Conservation (phyloP, 2,329 filamentous ascomycete species). For the Fusarium mundagurra region DNA sequence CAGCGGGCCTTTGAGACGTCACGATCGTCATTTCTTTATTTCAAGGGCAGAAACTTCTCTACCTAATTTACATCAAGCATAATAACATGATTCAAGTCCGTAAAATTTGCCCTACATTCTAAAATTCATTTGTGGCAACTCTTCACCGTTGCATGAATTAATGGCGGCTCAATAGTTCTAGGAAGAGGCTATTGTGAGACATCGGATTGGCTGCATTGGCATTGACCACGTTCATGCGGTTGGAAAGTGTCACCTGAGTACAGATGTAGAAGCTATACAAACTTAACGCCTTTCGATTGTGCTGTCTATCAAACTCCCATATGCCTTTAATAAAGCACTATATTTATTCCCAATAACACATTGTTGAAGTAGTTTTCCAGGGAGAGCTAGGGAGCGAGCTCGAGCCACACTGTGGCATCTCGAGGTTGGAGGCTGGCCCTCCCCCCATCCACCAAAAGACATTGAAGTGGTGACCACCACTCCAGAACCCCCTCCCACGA, state of each 20-base stretch:
- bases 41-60: neutral
- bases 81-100: neutral
- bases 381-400: neutral
- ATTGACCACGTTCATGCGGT: conserved; percentile 1
- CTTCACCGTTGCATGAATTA: neutral
- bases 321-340: neutral
- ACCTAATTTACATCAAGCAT: neutral
- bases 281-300: no score
- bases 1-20: neutral
- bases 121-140: neutral
- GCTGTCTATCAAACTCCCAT: neutral
- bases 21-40: conserved; percentile 1
- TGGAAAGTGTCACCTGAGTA: neutral
- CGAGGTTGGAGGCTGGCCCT: neutral
- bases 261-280: neutral
- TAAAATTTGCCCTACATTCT: no score
- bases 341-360: neutral
- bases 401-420: neutral
- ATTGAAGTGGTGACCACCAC: neutral
- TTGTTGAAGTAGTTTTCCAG: neutral
- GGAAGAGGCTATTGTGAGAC: conserved; percentile 1
- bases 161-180: neutral
- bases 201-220: neutral
- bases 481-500: neutral
- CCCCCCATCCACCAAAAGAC: neutral